A percentile compares a stretch with the other conserved stretches of the same genome.
phyloP scores from a whole-genome alignment of 495 filamentous ascomycete genomes.

The Umbilicaria muhlenbergii region DNA sequence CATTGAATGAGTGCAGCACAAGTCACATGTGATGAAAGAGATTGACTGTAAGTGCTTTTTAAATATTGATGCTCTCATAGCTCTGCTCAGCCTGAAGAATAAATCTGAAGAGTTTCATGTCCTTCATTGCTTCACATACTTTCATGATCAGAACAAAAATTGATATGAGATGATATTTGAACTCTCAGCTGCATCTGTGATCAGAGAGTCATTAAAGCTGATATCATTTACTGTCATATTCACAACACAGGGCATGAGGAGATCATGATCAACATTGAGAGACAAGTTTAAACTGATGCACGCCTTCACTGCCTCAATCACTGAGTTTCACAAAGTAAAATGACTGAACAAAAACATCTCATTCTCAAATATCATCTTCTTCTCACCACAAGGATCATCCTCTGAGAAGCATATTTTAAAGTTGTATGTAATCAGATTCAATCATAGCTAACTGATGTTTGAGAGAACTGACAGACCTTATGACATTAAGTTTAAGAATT shows the following conservation, averaged over 20 bases:
- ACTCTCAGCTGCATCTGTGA: background rate
- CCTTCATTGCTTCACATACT: constrained; percentile 3
- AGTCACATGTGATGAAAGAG: too few relatives aligned
- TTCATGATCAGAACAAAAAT: constrained; percentile 2
- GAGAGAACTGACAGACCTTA: too few relatives aligned
- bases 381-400: background rate
- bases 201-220: constrained; percentile 7
- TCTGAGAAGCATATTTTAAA: too few relatives aligned
- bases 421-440: too few relatives aligned
- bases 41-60: too few relatives aligned
- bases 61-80: too few relatives aligned
- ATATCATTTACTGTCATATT: background rate
- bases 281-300: constrained; percentile 5
- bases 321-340: constrained; percentile 16
- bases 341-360: constrained; percentile 19
- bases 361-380: constrained; percentile 18
- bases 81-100: background rate
- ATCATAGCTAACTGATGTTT: too few relatives aligned
- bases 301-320: constrained; percentile 8
- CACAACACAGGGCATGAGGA: background rate
- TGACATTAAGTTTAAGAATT: too few relatives aligned
- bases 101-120: background rate
- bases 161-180: constrained; percentile 5
- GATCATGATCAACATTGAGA: background rate
- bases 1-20: too few relatives aligned